Conservation (phyloP, 2,329 filamentous ascomycete species). For the Hypoxylon sp. region DNA sequence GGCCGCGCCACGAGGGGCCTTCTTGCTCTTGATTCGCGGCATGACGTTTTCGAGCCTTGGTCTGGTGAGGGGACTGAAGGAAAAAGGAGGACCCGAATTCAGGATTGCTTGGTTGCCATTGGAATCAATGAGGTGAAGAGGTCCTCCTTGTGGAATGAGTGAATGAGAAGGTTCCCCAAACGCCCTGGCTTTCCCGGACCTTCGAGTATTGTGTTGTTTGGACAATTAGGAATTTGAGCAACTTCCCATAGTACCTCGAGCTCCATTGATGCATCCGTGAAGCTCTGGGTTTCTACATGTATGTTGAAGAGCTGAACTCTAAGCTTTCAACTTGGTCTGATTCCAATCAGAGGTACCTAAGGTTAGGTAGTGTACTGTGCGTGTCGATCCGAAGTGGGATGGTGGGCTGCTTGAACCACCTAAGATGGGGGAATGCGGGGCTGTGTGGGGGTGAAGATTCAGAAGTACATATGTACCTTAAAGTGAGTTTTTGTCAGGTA, state of each 20-base stretch:
- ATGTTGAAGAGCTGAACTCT: neutral
- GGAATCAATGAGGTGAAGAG: too few species aligned
- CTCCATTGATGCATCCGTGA: too few species aligned
- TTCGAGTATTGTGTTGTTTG: too few species aligned
- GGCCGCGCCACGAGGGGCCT: constrained; percentile 24
- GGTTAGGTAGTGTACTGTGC: neutral
- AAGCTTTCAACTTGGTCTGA: neutral
- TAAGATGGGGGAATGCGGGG: neutral
- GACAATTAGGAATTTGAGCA: too few species aligned
- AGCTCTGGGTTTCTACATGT: neutral
- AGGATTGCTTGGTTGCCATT: neutral
- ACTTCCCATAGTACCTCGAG: too few species aligned
- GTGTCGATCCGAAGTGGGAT: neutral
- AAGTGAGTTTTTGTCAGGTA: neutral
- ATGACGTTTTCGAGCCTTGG: constrained; percentile 26
- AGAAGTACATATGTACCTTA: neutral
- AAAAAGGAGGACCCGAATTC: neutral
- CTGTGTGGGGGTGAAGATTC: neutral
- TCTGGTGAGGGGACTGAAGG: constrained; percentile 12
- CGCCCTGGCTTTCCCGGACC: too few species aligned
- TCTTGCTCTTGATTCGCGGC: constrained; percentile 13
- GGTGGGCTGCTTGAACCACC: neutral
- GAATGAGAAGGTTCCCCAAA: too few species aligned
- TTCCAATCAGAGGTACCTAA: neutral
- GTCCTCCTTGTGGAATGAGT: too few species aligned